Evolutionary conservation across 139 green algal species (phyloP).

Genomic region (Pycnococcus provasolii): DNA sequence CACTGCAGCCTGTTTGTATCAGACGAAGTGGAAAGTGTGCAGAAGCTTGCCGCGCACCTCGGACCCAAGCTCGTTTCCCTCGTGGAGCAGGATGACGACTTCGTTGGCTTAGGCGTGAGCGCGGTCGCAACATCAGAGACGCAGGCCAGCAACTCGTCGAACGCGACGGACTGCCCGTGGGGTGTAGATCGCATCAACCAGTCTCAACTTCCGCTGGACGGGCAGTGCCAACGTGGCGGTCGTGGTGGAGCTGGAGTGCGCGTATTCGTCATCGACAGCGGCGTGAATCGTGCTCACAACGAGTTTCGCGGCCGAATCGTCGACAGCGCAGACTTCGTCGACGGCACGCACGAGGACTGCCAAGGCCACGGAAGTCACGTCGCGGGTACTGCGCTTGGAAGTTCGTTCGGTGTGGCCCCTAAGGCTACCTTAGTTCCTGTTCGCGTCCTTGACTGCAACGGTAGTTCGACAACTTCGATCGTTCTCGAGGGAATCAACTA

Average conservation of each 20-base stretch:
- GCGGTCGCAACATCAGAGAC: too few relatives aligned
- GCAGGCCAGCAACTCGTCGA: too few relatives aligned
- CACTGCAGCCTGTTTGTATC: too few relatives aligned
- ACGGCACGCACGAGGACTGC: not conserved
- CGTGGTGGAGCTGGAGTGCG: not conserved
- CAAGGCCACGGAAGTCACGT: conserved; percentile 2
- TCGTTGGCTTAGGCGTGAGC: too few relatives aligned
- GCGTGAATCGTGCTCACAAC: not conserved
- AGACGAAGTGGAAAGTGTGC: too few relatives aligned
- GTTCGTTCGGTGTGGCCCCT: not conserved
- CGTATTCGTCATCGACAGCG: conserved; percentile 5
- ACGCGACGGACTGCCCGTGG: not conserved
- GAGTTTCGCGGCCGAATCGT: not conserved
- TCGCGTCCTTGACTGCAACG: not conserved
- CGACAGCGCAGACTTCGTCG: not conserved
- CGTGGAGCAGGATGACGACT: too few relatives aligned
- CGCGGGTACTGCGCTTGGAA: not conserved
- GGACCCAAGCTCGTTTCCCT: too few relatives aligned
- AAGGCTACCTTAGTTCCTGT: not conserved
- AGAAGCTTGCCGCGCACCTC: too few relatives aligned
- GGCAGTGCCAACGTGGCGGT: not conserved
- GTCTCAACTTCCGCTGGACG: not conserved
- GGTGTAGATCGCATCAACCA: conserved; percentile 1
- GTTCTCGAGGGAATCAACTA: too few relatives aligned
- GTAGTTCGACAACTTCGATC: not conserved